Evolutionary conservation across 2,329 filamentous ascomycete species (phyloP).

Genomic region (Claviceps paspali): DNA sequence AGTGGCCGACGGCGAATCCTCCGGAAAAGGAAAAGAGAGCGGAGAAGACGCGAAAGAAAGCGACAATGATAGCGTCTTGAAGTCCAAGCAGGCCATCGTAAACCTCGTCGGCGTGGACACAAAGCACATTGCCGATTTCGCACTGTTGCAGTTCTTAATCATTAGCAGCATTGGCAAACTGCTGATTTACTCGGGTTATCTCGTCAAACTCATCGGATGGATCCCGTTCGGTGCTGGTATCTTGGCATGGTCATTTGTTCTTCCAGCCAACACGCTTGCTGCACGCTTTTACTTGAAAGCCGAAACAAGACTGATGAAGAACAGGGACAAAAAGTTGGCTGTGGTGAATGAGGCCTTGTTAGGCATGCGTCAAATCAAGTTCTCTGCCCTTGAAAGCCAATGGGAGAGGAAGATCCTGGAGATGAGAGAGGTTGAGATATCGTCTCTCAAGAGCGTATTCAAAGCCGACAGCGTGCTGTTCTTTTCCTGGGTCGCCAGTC

Average conservation of each 20-base stretch:
- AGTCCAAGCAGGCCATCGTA: conserved; percentile 52
- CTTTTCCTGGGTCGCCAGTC: conserved; percentile 57
- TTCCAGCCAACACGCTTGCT: conserved; percentile 53
- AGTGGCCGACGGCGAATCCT: conserved; percentile 17
- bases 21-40: conserved; percentile 17
- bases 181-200: conserved; percentile 47
- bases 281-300: conserved; percentile 48
- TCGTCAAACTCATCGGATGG: conserved; percentile 59
- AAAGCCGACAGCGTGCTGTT: conserved; percentile 46
- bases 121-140: conserved; percentile 53
- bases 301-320: conserved; percentile 59
- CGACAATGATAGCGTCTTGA: conserved; percentile 30
- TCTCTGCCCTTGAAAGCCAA: conserved; percentile 58
- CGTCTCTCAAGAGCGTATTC: conserved; percentile 51
- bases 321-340: conserved; percentile 59
- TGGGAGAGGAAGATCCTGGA: conserved; percentile 56
- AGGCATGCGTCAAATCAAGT: conserved; percentile 75
- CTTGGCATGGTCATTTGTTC: conserved; percentile 44
- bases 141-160: conserved; percentile 50
- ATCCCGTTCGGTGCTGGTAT: conserved; percentile 51
- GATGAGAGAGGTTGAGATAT: conserved; percentile 50
- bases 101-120: conserved; percentile 68
- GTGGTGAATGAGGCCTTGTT: conserved; percentile 63
- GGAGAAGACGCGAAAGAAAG: conserved; percentile 34
- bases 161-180: conserved; percentile 47